A percentile compares a stretch with the other conserved stretches of the same genome.
phyloP scores from a whole-genome alignment of 352 stramenopile species.

The Phytophthora cactorum region DNA sequence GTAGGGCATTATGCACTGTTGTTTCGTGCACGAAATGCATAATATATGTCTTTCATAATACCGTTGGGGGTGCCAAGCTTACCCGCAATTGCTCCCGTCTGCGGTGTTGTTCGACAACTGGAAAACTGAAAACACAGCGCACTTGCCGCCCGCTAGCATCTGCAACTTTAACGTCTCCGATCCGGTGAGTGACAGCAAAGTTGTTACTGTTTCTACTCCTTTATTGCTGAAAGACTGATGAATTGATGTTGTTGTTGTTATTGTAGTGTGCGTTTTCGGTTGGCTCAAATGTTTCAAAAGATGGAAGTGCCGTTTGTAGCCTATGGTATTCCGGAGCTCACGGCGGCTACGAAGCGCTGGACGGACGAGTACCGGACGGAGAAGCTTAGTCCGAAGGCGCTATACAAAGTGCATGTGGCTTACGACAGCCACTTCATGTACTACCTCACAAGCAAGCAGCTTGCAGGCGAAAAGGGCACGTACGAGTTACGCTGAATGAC shows the following conservation, averaged over 20 bases:
- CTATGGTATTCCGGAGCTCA: conserved; percentile 91
- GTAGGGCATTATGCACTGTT: no score
- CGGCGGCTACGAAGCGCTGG: conserved; percentile 78
- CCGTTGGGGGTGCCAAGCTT: conserved; percentile 64
- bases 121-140: conserved; percentile 62
- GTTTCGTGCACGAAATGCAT: no score
- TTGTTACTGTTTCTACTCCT: not conserved
- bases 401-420: conserved; percentile 69
- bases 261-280: conserved; percentile 75
- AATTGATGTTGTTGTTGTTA: conserved; percentile 8
- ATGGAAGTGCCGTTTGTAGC: conserved; percentile 95
- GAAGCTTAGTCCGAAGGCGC: conserved; percentile 42
- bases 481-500: conserved; percentile 64
- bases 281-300: conserved; percentile 89
- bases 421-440: conserved; percentile 97
- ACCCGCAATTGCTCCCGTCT: conserved; percentile 75
- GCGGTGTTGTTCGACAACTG: conserved; percentile 82
- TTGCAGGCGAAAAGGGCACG: conserved; percentile 40
- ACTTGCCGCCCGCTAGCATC: conserved; percentile 43
- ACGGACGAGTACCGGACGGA: conserved; percentile 77
- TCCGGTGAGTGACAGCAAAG: conserved; percentile 35
- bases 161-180: conserved; percentile 73
- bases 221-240: not conserved
- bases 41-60: no score
- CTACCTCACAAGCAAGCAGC: conserved; percentile 62